These are phyloP conservation scores for Biscogniauxia marginata DNA, from an alignment of 2,329 filamentous ascomycete species.

Conservation along the genomic window DNA sequence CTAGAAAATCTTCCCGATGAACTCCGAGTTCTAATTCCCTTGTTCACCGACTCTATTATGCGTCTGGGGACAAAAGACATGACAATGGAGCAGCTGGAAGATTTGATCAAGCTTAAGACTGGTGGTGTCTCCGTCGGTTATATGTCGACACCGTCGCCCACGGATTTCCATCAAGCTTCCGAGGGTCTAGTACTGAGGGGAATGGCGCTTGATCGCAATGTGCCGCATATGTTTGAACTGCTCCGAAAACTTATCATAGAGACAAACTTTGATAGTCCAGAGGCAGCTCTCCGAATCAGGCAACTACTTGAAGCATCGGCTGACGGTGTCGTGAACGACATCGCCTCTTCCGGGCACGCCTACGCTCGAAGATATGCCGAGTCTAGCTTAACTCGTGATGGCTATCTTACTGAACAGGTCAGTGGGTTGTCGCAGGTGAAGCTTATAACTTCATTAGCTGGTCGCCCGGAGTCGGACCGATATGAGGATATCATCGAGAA, in stretches of 20 bases:
- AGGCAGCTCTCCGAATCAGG: conserved; percentile 77
- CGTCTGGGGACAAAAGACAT: conserved; percentile 84
- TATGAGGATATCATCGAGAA: conserved; percentile 76
- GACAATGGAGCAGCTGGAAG: conserved; percentile 92
- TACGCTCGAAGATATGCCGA: conserved; percentile 85
- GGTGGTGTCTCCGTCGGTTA: conserved; percentile 86
- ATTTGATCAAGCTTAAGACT: conserved; percentile 93
- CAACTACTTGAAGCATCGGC: conserved; percentile 84
- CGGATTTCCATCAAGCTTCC: conserved; percentile 65
- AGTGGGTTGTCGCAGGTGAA: conserved; percentile 88
- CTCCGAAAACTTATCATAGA: conserved; percentile 77
- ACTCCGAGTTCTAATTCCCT: conserved; percentile 76
- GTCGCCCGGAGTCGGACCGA: conserved; percentile 65
- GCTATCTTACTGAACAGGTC: conserved; percentile 78
- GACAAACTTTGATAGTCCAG: conserved; percentile 83
- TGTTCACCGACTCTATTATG: conserved; percentile 93
- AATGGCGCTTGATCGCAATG: conserved; percentile 84
- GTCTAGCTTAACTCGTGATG: conserved; percentile 70
- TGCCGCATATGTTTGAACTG: conserved; percentile 87
- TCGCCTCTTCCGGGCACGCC: conserved; percentile 85
- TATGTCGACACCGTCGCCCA: conserved; percentile 76
- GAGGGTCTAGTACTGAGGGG: conserved; percentile 86
- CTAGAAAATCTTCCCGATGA: conserved; percentile 80
- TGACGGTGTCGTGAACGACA: conserved; percentile 86
- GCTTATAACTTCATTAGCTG: conserved; percentile 75